Evolutionary conservation across 179 eudicot species (phyloP).

Genomic region (Vitellaria paradoxa): DNA sequence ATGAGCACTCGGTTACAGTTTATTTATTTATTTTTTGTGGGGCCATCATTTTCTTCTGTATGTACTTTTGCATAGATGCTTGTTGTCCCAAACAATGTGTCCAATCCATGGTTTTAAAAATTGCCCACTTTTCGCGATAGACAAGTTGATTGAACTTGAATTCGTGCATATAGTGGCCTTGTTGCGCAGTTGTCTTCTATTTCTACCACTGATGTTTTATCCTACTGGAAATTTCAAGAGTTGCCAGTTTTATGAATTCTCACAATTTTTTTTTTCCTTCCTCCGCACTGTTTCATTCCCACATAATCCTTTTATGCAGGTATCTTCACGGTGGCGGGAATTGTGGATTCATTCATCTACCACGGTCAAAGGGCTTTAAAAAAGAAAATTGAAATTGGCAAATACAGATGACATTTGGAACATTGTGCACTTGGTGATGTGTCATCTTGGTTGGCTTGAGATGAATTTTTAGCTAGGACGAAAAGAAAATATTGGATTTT

Average conservation of each 20-base stretch:
- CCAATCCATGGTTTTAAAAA: not conserved
- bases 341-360: conserved; percentile 76
- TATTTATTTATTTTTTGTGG: no score
- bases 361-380: conserved; percentile 75
- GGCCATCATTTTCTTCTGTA: not conserved
- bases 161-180: no score
- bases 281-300: not conserved
- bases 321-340: conserved; percentile 83
- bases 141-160: not conserved
- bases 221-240: not conserved
- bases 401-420: conserved; percentile 40
- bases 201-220: not conserved
- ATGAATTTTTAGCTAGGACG: no score
- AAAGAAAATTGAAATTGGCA: conserved; percentile 69
- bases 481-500: no score
- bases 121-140: no score
- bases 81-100: not conserved
- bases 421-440: no score
- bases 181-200: no score
- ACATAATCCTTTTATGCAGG: conserved; percentile 42
- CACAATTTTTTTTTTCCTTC: no score
- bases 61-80: conserved; percentile 4
- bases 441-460: no score
- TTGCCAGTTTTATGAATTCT: not conserved
- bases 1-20: not conserved